These are phyloP conservation scores for Fonsecaea pedrosoi DNA, from an alignment of 2,329 filamentous ascomycete genomes.

Conservation along the genomic window DNA sequence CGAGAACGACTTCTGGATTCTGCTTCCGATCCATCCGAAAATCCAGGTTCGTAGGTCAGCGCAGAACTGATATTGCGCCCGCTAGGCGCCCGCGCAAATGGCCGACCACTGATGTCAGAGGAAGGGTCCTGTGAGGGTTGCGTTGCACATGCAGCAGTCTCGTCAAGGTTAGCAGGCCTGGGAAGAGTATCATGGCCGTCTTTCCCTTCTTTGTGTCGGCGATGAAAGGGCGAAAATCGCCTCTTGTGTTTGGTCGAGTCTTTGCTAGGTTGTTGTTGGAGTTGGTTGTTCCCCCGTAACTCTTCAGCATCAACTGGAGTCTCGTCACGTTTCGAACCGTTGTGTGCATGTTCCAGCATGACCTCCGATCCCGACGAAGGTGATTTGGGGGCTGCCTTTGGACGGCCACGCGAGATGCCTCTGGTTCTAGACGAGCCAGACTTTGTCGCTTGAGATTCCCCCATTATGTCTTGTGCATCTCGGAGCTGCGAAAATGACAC, in stretches of 20 bases:
- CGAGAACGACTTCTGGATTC: conserved; percentile 32
- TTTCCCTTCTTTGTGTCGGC: conserved; percentile 42
- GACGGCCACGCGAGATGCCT: conserved; percentile 1
- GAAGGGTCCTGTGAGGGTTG: conserved; percentile 13
- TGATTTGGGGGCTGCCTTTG: not conserved
- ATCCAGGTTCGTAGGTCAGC: conserved; percentile 19
- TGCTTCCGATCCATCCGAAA: conserved; percentile 24
- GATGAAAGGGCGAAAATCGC: conserved; percentile 45
- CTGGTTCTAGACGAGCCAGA: conserved; percentile 11
- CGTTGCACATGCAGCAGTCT: conserved; percentile 3
- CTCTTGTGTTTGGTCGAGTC: conserved; percentile 41
- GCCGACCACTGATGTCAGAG: conserved; percentile 55
- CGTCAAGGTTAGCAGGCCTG: conserved; percentile 11
- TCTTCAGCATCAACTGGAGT: conserved; percentile 36
- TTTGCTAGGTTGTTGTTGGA: conserved; percentile 31
- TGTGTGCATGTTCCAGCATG: conserved; percentile 28
- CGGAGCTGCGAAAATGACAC: conserved; percentile 38
- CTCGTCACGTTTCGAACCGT: not conserved
- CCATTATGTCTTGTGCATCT: conserved; percentile 10
- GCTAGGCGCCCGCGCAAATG: conserved; percentile 54
- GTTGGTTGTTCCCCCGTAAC: conserved; percentile 29
- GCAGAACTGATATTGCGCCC: conserved; percentile 33
- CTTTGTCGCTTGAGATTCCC: conserved; percentile 10
- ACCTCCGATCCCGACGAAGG: conserved; percentile 27
- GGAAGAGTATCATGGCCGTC: conserved; percentile 42